These are phyloP conservation scores for Penicillium cataractarum DNA, from an alignment of 495 filamentous ascomycete genomes.

Conservation along the genomic window DNA sequence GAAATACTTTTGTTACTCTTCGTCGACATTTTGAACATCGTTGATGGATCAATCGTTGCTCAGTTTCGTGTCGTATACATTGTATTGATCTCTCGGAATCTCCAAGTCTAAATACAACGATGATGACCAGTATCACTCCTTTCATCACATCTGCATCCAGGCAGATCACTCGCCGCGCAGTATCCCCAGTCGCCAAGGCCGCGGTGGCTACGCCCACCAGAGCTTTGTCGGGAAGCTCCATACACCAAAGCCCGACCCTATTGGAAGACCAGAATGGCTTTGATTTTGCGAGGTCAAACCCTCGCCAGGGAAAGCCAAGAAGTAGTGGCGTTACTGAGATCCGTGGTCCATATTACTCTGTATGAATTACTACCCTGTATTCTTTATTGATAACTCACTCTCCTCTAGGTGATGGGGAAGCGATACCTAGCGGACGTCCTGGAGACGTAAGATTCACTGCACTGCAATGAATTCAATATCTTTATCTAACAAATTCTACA, in stretches of 20 bases:
- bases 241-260: constrained; percentile 36
- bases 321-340: constrained; percentile 58
- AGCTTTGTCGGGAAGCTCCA: constrained; percentile 20
- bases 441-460: constrained; percentile 43
- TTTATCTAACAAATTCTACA: constrained; percentile 15
- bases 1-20: background rate
- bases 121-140: background rate
- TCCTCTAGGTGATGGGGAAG: constrained; percentile 52
- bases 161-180: constrained; percentile 6
- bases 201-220: constrained; percentile 13
- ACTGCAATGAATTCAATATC: background rate
- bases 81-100: background rate
- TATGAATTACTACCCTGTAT: constrained; percentile 10
- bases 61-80: background rate
- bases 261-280: constrained; percentile 58
- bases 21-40: background rate
- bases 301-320: constrained; percentile 52
- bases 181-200: constrained; percentile 15
- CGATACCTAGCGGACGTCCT: constrained; percentile 55
- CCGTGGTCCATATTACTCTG: constrained; percentile 59
- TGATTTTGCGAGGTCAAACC: constrained; percentile 58
- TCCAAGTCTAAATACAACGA: background rate
- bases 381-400: constrained; percentile 4
- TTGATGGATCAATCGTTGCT: background rate
- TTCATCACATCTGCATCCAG: background rate